Evolutionary conservation across 352 stramenopile species (phyloP), one percentile per base, ranked within the genome.

Genomic region (Globisporangium barbulae): DNA sequence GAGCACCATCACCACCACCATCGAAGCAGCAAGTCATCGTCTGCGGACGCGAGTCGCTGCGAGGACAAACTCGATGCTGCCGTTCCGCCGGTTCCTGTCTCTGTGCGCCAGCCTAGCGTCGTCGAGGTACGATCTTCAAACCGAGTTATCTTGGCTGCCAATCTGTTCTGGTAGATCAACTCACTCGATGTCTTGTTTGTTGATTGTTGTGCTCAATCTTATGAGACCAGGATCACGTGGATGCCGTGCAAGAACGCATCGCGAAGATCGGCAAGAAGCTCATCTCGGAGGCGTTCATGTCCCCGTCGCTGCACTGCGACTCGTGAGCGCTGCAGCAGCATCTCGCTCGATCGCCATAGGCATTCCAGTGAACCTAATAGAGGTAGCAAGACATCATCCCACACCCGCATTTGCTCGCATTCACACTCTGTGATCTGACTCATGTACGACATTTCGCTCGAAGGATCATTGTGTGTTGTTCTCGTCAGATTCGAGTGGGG

Each of bases 211-310:
- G 10, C 7, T 54, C 21, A 7, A 21, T 19, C 49, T 45, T 15
- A 19, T 63, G 28, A n/a, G 6, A 5, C n/a, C 5, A 69, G 67
- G 45, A 22, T 4, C 49, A 53, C 13, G 61, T 65, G 15, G 42
- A 61, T 19, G 64, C 64, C 5, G 72, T 91, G 1, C 73, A 83
- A 22, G 68, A 81, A 31, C 79, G 78, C 21, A 90, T 91, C 39
- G 85, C 85, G 0, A 73, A 80, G 58, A 90, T 93, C 54, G 85
- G 85, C 9, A 79, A 88, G 59, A 84, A 84, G 45, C 76, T 93
- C 62, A 72, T 91, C 9, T 65, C 76, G 10, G 81, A 91, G 61
- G 82, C 83, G 30, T 89, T 93, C 59, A 59, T 62, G 48, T 31
- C 65, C 28, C 61, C 63, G 9, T n/a, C 35, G 45, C 45, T 59